Conservation (phyloP, 169 alveolate genomes). For the Babesia gibsoni region DNA sequence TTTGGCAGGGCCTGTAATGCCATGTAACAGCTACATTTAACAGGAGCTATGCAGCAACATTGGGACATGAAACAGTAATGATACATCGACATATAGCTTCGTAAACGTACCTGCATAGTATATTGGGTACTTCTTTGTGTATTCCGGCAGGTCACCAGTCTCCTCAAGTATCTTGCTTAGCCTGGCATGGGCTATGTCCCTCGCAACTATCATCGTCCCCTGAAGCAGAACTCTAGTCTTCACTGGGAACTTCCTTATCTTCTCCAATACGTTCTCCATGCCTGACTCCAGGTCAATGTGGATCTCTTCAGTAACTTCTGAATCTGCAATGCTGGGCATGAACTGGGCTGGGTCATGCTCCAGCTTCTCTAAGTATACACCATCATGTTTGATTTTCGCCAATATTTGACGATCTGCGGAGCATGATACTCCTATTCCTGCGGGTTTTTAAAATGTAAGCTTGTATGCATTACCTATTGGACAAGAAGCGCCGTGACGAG, state of each 20-base stretch:
- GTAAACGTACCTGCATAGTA: constrained; percentile 82
- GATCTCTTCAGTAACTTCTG: constrained; percentile 52
- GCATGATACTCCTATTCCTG: constrained; percentile 88
- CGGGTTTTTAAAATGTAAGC: no score
- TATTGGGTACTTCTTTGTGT: constrained; percentile 79
- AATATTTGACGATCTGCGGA: constrained; percentile 86
- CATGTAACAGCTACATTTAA: background rate
- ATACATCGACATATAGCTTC: background rate
- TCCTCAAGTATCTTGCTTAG: constrained; percentile 69
- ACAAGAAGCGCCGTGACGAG: constrained; percentile 88
- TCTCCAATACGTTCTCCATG: constrained; percentile 70
- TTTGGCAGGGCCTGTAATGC: constrained; percentile 77
- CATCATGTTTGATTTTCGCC: constrained; percentile 69
- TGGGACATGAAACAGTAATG: background rate
- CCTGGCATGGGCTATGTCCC: constrained; percentile 88
- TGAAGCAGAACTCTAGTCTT: constrained; percentile 75
- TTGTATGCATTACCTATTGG: constrained; percentile 70
- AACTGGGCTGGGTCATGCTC: constrained; percentile 85
- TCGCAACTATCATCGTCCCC: constrained; percentile 82
- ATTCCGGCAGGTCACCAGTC: constrained; percentile 76
- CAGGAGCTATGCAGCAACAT: background rate
- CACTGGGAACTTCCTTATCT: constrained; percentile 70
- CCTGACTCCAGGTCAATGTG: constrained; percentile 75
- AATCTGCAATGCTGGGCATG: constrained; percentile 42
- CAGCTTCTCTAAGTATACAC: constrained; percentile 80